Percentiles rank a stretch among this genome's conserved stretches.
Conservation (phyloP, 2,329 filamentous ascomycete genomes). For the Calonectria leucothoes region DNA sequence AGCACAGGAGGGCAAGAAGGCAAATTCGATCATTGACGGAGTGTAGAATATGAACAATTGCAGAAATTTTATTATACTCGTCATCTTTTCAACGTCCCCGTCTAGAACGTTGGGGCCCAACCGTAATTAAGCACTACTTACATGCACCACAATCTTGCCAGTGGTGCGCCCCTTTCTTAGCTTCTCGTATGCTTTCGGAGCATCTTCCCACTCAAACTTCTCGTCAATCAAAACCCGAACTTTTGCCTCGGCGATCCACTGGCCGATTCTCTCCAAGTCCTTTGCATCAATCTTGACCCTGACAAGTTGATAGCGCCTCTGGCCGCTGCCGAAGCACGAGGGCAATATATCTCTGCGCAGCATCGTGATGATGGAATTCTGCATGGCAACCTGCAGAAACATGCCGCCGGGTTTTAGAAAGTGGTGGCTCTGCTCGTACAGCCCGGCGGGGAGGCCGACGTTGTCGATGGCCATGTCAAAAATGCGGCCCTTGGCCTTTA, state of each 20-base stretch:
- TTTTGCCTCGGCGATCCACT: constrained; percentile 42
- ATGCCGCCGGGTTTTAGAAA: constrained; percentile 32
- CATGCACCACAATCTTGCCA: constrained; percentile 41
- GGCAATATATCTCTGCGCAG: constrained; percentile 27
- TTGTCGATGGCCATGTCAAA: constrained; percentile 45
- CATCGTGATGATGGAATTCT: not conserved
- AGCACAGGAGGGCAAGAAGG: not conserved
- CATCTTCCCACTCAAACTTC: constrained; percentile 34
- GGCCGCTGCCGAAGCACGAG: constrained; percentile 24
- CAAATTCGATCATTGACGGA: not conserved
- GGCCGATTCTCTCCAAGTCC: constrained; percentile 6
- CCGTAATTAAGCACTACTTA: not conserved
- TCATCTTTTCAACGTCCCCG: not conserved
- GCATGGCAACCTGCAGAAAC: constrained; percentile 37
- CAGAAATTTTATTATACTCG: not conserved
- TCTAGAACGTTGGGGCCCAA: not conserved
- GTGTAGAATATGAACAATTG: no score
- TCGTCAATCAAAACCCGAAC: constrained; percentile 37
- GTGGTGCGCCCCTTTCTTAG: constrained; percentile 29
- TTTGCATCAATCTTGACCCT: constrained; percentile 3
- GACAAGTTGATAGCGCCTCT: constrained; percentile 20
- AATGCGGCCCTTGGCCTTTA: constrained; percentile 26
- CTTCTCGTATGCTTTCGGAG: constrained; percentile 37
- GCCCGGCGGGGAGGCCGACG: constrained; percentile 25
- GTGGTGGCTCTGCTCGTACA: constrained; percentile 34